Percentiles rank a stretch among this genome's conserved stretches.
These are phyloP conservation scores for Aspergillus conjunctus DNA, from an alignment of 495 filamentous ascomycete genomes.

Conservation along the genomic window DNA sequence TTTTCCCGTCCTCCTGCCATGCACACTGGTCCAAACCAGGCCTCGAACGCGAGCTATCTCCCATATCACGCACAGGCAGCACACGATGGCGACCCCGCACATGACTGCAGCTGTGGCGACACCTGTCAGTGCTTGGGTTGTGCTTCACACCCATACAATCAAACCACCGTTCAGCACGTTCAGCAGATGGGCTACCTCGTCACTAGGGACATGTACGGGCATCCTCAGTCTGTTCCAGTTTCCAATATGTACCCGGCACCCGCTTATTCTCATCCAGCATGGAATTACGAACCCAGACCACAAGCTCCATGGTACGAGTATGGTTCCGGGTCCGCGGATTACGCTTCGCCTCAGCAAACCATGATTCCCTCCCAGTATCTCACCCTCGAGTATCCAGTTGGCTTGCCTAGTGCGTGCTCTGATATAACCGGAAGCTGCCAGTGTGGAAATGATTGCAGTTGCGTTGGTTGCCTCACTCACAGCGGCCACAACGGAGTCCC, in stretches of 20 bases:
- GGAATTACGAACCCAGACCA: background rate
- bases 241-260: too few species aligned
- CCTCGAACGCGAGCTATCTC: too few species aligned
- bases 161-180: conserved; percentile 67
- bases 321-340: conserved; percentile 32
- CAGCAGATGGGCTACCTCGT: conserved; percentile 51
- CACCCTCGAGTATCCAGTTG: conserved; percentile 49
- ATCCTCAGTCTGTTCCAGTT: too few species aligned
- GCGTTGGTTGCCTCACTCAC: conserved; percentile 55
- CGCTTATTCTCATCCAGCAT: conserved; percentile 20
- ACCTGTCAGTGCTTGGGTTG: conserved; percentile 71
- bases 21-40: background rate
- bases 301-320: conserved; percentile 12
- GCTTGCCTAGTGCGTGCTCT: conserved; percentile 43
- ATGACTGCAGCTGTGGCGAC: conserved; percentile 66
- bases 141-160: conserved; percentile 70
- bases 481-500: conserved; percentile 47
- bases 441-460: conserved; percentile 53
- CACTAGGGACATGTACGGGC: conserved; percentile 21
- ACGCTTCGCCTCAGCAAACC: conserved; percentile 32
- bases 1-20: conserved; percentile 8
- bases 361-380: conserved; percentile 51
- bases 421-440: conserved; percentile 50
- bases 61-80: conserved; percentile 11
- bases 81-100: conserved; percentile 28